Evolutionary conservation across 2,329 filamentous ascomycete species (phyloP), one percentile per base, ranked within the genome.

Genomic region (Drechslerella coelobrocha): DNA sequence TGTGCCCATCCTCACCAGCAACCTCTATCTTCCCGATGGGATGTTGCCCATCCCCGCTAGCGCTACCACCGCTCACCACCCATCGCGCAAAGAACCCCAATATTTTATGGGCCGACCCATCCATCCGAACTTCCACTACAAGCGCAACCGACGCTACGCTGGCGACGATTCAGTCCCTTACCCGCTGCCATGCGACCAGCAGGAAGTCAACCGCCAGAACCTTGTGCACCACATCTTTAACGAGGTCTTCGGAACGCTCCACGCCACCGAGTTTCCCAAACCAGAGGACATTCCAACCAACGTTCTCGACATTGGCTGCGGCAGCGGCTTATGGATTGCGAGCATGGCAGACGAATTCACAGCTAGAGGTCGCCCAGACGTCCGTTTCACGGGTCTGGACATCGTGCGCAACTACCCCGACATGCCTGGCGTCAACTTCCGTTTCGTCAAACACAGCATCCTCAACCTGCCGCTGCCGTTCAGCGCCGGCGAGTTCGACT

Each of bases 271-370:
- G 39, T 76, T 73, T 37, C 66, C 50, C 26, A 60, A 26, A 37
- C 61, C 54, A n/a, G 81, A 83, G 45, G 83, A 85, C 73, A 75
- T 75, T 19, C 92, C 92, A 0, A 84, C 84, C 75, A 88, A 87
- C 73, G 88, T 97, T 26, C 83, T 97, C 23, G 93, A 97, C 77
- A 80, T 97, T 31, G 92, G 88, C 27, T 97, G 93, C 78, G 92
- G 92, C 17, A 89, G 89, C 19, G 93, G 87, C 23, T 90, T 95
- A 77, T 97, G 92, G 92, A 92, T 90, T 75, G 88, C 90, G 29
- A 87, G 57, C 60, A 68, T 77, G 68, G 60, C 75, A 24, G 73
- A 76, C 60, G 72, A 75, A 56, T 74, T 76, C 69, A 39, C 73
- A 12, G 43, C 55, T 9, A 51, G 73, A 50, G 72, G 76, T 27